phyloP scores from a whole-genome alignment of 441 rosid species.

The Erodium trifolium region DNA sequence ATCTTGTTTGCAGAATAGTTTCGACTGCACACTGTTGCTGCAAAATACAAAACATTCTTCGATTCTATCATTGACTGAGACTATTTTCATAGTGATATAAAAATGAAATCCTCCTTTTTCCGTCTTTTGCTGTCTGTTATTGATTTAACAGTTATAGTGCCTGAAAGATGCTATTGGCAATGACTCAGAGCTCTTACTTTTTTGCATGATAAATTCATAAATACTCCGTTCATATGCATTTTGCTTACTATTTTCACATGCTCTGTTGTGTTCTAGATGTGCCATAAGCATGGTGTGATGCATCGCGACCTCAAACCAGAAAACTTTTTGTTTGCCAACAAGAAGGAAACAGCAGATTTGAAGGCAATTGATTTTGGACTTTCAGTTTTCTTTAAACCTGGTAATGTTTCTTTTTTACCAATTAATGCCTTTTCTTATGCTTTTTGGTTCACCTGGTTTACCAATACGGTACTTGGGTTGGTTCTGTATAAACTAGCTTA shows the following conservation, averaged over 20 bases:
- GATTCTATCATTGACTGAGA: not conserved
- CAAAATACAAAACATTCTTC: not conserved
- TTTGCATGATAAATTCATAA: not conserved
- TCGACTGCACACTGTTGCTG: not conserved
- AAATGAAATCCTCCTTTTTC: not conserved
- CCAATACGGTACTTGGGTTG: not conserved
- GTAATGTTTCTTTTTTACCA: constrained; percentile 28
- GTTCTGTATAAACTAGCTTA: not conserved
- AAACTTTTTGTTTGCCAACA: not conserved
- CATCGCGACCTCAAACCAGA: not conserved
- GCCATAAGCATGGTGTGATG: not conserved
- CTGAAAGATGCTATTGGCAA: not conserved
- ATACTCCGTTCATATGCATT: not conserved
- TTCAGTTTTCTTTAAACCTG: constrained; percentile 30
- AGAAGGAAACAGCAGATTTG: not conserved
- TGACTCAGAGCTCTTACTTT: not conserved
- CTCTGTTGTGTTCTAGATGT: not conserved
- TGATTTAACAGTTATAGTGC: not conserved
- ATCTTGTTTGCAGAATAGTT: not conserved
- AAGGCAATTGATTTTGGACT: not conserved
- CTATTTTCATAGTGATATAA: not conserved
- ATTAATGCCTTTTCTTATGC: not conserved
- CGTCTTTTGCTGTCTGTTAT: not conserved
- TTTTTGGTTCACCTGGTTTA: constrained; percentile 4
- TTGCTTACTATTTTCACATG: not conserved